Evolutionary conservation across 495 filamentous ascomycete genomes (phyloP).

Genomic region (Penicillium manginii): DNA sequence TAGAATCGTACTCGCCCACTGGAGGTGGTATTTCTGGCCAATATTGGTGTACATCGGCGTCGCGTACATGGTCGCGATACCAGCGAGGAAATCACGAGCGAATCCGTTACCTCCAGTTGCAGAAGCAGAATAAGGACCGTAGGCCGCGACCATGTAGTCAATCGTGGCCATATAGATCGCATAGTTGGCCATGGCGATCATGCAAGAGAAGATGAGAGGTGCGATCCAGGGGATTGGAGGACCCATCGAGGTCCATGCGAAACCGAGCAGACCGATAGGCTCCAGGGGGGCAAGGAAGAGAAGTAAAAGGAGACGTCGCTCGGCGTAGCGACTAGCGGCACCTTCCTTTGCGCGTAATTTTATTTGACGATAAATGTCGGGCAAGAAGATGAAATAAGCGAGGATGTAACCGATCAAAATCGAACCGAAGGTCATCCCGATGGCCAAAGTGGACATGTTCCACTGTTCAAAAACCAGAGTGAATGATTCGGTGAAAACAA

Average conservation of each 20-base stretch:
- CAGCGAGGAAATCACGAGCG: slow-evolving; percentile 51
- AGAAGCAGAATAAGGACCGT: slow-evolving; percentile 77
- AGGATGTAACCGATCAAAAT: slow-evolving; percentile 68
- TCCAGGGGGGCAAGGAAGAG: slow-evolving; percentile 67
- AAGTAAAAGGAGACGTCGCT: slow-evolving; percentile 59
- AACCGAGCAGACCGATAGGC: slow-evolving; percentile 70
- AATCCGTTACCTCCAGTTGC: slow-evolving; percentile 74
- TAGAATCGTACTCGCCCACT: slow-evolving; percentile 50
- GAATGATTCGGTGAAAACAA: slow-evolving; percentile 75
- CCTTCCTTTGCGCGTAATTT: slow-evolving; percentile 48
- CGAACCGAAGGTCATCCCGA: slow-evolving; percentile 66
- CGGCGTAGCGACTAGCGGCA: slow-evolving; percentile 54
- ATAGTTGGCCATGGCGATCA: slow-evolving; percentile 74
- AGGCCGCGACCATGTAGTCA: slow-evolving; percentile 83
- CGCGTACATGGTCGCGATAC: slow-evolving; percentile 51
- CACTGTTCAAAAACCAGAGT: slow-evolving; percentile 66
- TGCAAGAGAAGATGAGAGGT: slow-evolving; percentile 57
- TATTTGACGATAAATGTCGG: slow-evolving; percentile 60
- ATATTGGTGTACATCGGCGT: slow-evolving; percentile 45
- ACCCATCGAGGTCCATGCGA: slow-evolving; percentile 67
- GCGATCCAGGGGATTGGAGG: slow-evolving; percentile 65
- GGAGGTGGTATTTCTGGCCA: slow-evolving; percentile 34
- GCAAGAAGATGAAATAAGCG: slow-evolving; percentile 66
- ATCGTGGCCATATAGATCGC: slow-evolving; percentile 80
- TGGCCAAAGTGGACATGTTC: slow-evolving; percentile 56